Conservation (phyloP, 2,329 filamentous ascomycete genomes). For the Bipolaris oryzae region DNA sequence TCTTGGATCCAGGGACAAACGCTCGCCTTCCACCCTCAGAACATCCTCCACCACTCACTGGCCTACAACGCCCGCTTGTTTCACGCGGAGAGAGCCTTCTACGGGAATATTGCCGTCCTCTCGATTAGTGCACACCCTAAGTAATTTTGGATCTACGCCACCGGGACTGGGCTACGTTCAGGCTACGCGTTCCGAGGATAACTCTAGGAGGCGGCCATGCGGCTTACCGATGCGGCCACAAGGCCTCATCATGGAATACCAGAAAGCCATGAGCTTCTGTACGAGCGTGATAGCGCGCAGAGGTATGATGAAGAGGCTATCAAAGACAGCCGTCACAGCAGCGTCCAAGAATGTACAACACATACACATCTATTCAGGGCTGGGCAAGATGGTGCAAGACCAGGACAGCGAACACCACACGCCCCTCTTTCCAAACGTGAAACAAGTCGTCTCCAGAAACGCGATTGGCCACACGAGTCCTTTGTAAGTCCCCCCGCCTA, state of each 20-base stretch:
- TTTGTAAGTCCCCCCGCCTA: conserved; percentile 38
- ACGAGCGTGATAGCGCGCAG: conserved; percentile 22
- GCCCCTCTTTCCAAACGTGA: conserved; percentile 42
- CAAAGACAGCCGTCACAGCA: conserved; percentile 29
- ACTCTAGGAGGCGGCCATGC: conserved; percentile 28
- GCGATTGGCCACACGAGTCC: conserved; percentile 37
- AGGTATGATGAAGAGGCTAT: conserved; percentile 28
- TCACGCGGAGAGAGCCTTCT: conserved; percentile 35
- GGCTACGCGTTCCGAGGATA: conserved; percentile 24
- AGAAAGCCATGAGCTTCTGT: conserved; percentile 35
- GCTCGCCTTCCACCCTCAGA: conserved; percentile 34
- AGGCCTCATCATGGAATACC: conserved; percentile 32
- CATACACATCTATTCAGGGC: conserved; percentile 37
- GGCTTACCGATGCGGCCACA: conserved; percentile 33
- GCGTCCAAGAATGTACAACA: conserved; percentile 37
- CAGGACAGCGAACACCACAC: conserved; percentile 38
- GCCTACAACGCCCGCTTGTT: conserved; percentile 39
- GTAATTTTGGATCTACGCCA: conserved; percentile 32
- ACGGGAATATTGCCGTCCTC: conserved; percentile 28
- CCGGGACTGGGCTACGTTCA: conserved; percentile 40
- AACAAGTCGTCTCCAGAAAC: conserved; percentile 42
- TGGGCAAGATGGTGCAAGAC: conserved; percentile 27
- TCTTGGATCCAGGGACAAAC: conserved; percentile 30
- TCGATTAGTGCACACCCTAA: conserved; percentile 32
- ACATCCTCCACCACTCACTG: conserved; percentile 35